Conservation (phyloP, 495 filamentous ascomycete species). For the Neurospora tetraspora region DNA sequence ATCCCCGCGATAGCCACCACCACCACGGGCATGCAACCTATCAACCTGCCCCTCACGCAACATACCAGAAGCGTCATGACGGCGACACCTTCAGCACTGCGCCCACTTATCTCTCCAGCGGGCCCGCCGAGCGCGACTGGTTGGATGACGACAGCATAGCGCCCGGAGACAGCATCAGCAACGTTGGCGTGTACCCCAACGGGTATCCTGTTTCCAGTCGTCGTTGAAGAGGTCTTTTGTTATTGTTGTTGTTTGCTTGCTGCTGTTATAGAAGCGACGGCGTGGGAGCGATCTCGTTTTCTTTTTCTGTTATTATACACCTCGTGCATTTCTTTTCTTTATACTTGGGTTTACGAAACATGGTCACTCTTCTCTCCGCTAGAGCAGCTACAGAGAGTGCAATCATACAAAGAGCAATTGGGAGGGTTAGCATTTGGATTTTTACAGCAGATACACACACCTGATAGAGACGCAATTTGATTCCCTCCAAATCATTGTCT, state of each 20-base stretch:
- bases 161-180: not conserved
- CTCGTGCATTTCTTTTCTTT: not conserved
- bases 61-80: not conserved
- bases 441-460: not conserved
- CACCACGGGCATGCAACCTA: not conserved
- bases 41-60: not conserved
- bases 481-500: not conserved
- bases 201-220: not conserved
- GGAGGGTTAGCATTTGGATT: not conserved
- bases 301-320: not conserved
- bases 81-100: not conserved
- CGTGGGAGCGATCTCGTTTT: not conserved
- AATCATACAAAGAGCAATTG: not conserved
- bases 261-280: not conserved
- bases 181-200: not conserved
- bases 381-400: not conserved
- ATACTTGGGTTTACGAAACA: not conserved
- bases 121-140: not conserved
- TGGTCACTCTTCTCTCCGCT: not conserved
- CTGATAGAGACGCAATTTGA: not conserved
- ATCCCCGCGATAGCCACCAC: not conserved
- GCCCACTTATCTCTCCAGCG: not conserved
- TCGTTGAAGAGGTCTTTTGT: not conserved
- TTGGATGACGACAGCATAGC: not conserved
- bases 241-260: not conserved